phyloP scores from a whole-genome alignment of 495 filamentous ascomycete species.

The Penicillium argentinense region DNA sequence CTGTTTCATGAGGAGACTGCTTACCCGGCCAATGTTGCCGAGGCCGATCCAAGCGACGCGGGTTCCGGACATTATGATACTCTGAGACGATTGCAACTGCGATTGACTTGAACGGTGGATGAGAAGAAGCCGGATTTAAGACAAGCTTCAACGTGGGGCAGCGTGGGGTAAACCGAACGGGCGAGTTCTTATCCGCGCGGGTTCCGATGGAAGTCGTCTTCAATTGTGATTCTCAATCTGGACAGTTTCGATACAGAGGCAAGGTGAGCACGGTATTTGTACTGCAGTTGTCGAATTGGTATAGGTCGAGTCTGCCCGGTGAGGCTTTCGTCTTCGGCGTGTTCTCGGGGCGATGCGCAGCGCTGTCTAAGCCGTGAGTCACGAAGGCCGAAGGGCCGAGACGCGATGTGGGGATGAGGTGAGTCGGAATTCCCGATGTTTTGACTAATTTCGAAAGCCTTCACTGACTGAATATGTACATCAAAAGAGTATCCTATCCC shows the following conservation, averaged over 20 bases:
- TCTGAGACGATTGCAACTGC: not conserved
- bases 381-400: conserved; percentile 19
- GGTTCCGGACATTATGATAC: conserved; percentile 16
- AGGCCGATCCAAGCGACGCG: conserved; percentile 75
- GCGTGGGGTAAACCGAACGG: conserved; percentile 17
- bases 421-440: too few species aligned
- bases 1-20: too few species aligned
- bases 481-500: not conserved
- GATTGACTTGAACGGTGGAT: too few species aligned
- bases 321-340: too few species aligned
- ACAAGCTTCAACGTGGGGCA: conserved; percentile 22
- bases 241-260: too few species aligned
- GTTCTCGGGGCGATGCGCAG: conserved; percentile 1
- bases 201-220: not conserved
- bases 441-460: too few species aligned
- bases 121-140: not conserved
- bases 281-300: too few species aligned
- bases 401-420: conserved; percentile 2
- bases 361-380: conserved; percentile 16
- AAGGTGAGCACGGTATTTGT: not conserved
- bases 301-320: too few species aligned
- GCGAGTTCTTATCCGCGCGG: conserved; percentile 21
- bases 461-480: too few species aligned
- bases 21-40: conserved; percentile 87
- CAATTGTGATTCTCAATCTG: too few species aligned